Evolutionary conservation across 495 filamentous ascomycete genomes (phyloP), one percentile per base, ranked within the genome.

Genomic region (Penicillium flavigenum): DNA sequence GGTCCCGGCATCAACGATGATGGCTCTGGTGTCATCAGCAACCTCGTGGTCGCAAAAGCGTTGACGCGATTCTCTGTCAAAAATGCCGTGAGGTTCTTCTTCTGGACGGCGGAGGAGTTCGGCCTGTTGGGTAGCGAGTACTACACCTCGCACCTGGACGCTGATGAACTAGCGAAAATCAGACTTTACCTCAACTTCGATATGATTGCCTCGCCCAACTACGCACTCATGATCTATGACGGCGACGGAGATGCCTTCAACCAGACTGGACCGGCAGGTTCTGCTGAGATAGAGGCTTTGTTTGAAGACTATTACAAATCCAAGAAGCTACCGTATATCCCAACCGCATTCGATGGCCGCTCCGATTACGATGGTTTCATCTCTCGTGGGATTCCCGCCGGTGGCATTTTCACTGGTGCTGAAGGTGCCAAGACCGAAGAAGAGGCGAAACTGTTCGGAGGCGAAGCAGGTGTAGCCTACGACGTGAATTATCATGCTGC

Each of bases 151-250:
- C 63, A 65, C 22, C 75, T 81, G 50, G 61, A 71, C 22, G 49
- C 71, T 2, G 74, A 72, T 17, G 82, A 83, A 47, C 71, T 81
- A 11, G 73, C 69, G 34, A 83, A 84, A 63, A 80, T 90, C 58
- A 68, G 79, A 1, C 79, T 88, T 4, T 88, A 89, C 63, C 84
- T 90, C 62, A 88, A 91, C 75, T 88, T 88, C 60, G 88, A 91
- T 71, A 91, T 90, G 88, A 87, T 89, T 56, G 88, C 87, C 43
- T 83, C 78, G 16, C 88, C 88, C 44, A 90, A 90, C 76, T 89
- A 83, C 63, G 75, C 81, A 16, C 78, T 83, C 63, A 81, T 80
- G 64, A 79, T 89, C 67, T 89, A 88, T 66, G 88, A 91, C 66
- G 88, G 88, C 43, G 85, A 88, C 59, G 88, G 87, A 43, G 72